These are phyloP conservation scores for Neofusicoccum ribis DNA, from an alignment of 2,329 filamentous ascomycete genomes.

Conservation along the genomic window DNA sequence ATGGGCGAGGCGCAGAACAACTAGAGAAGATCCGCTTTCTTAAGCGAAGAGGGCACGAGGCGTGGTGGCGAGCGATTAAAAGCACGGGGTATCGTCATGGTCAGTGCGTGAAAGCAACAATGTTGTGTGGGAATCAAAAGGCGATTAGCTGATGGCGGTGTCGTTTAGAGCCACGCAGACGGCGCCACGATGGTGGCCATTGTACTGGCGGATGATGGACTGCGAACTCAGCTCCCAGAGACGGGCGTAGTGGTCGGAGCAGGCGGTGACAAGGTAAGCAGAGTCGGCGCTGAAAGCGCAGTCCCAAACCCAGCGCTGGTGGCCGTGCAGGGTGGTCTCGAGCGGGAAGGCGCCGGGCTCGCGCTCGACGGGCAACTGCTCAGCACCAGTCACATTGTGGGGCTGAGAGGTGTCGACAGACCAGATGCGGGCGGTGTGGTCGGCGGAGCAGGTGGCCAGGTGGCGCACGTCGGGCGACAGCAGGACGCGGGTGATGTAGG, in stretches of 20 bases:
- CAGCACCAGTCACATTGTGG: slow-evolving; percentile 35
- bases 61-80: background rate
- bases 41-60: background rate
- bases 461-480: slow-evolving; percentile 93
- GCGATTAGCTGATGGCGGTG: slow-evolving; percentile 36
- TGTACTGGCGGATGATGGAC: slow-evolving; percentile 91
- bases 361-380: slow-evolving; percentile 36
- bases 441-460: slow-evolving; percentile 88
- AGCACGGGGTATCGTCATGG: background rate
- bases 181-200: slow-evolving; percentile 87
- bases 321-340: slow-evolving; percentile 82
- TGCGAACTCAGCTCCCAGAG: slow-evolving; percentile 87
- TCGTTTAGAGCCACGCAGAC: slow-evolving; percentile 94
- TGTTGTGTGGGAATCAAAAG: background rate
- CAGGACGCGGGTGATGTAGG: slow-evolving; percentile 89
- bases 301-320: slow-evolving; percentile 97
- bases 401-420: slow-evolving; percentile 64
- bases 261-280: slow-evolving; percentile 89
- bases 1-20: too few species aligned
- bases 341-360: slow-evolving; percentile 67
- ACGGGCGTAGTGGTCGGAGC: slow-evolving; percentile 88
- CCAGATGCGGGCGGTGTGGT: slow-evolving; percentile 97
- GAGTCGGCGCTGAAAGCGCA: slow-evolving; percentile 93
- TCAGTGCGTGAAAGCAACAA: background rate
- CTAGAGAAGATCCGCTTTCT: background rate